These are phyloP conservation scores for Tinospora cordifolia DNA, from an alignment of 164 flowering plant species.

Conservation along the genomic window DNA sequence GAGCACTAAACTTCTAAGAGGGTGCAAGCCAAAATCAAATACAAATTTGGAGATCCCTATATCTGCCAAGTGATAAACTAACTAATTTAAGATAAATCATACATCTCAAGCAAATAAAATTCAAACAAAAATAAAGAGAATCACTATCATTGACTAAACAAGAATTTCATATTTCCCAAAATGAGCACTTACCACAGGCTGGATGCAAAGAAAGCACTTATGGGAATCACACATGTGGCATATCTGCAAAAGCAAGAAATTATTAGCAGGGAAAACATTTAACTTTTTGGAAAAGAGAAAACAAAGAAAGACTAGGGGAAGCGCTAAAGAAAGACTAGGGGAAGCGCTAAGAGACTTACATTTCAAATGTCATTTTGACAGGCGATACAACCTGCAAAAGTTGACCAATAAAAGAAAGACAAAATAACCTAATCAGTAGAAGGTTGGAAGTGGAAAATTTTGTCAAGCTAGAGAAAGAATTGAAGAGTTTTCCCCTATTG, in stretches of 20 bases:
- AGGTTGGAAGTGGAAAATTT: background rate
- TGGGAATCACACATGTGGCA: constrained; percentile 89
- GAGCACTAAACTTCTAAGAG: background rate
- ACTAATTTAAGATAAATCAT: background rate
- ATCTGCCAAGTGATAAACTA: background rate
- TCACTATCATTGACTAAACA: too few relatives aligned
- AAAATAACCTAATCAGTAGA: background rate
- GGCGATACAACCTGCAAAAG: constrained; percentile 79
- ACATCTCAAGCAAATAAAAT: background rate
- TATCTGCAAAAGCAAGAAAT: constrained; percentile 47
- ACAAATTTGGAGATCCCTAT: background rate
- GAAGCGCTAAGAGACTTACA: constrained; percentile 41
- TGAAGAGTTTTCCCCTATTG: too few relatives aligned
- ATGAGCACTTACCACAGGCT: constrained; percentile 77
- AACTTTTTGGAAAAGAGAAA: background rate
- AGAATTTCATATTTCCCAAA: constrained; percentile 1
- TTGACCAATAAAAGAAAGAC: constrained; percentile 8
- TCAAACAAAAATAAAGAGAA: too few relatives aligned
- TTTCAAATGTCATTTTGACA: constrained; percentile 93
- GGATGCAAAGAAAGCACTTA: constrained; percentile 94
- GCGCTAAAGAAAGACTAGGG: background rate
- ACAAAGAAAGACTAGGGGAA: background rate
- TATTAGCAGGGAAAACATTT: background rate
- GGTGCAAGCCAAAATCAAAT: background rate
- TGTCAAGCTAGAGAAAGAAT: background rate